These are phyloP conservation scores for Drechslerella coelobrocha DNA, from an alignment of 2,329 filamentous ascomycete genomes.

Conservation along the genomic window DNA sequence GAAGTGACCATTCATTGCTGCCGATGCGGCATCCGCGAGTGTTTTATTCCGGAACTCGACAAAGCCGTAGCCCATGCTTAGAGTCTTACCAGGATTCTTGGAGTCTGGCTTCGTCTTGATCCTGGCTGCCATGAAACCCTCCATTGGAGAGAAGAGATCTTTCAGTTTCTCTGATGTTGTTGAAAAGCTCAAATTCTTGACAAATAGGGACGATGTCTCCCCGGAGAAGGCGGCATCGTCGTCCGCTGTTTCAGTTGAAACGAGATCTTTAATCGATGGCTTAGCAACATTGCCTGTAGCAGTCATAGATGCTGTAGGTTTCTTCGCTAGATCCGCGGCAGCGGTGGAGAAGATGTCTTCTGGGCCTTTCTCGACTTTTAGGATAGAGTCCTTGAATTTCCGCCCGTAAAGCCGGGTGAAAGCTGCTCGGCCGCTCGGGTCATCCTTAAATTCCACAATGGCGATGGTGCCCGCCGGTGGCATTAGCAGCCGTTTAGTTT, in stretches of 20 bases:
- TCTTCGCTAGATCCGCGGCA: slow-evolving; percentile 55
- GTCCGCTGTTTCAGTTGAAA: slow-evolving; percentile 53
- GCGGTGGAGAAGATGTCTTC: slow-evolving; percentile 72
- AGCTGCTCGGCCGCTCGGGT: slow-evolving; percentile 79
- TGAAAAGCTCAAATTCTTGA: slow-evolving; percentile 91
- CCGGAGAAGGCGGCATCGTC: slow-evolving; percentile 31
- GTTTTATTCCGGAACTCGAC: slow-evolving; percentile 81
- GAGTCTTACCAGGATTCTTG: slow-evolving; percentile 83
- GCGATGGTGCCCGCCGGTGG: slow-evolving; percentile 92
- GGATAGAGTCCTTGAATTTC: slow-evolving; percentile 84
- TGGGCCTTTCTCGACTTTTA: slow-evolving; percentile 93
- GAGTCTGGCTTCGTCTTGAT: slow-evolving; percentile 93
- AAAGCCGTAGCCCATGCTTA: slow-evolving; percentile 98
- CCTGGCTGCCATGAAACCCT: slow-evolving; percentile 85
- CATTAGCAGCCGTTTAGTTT: slow-evolving; percentile 82
- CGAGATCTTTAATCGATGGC: slow-evolving; percentile 41
- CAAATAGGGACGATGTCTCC: slow-evolving; percentile 82
- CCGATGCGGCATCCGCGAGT: slow-evolving; percentile 78
- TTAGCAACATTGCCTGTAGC: slow-evolving; percentile 34
- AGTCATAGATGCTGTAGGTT: slow-evolving; percentile 60
- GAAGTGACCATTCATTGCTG: slow-evolving; percentile 84
- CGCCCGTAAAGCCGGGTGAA: slow-evolving; percentile 87
- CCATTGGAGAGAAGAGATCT: slow-evolving; percentile 78
- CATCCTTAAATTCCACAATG: slow-evolving; percentile 83
- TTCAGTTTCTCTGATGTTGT: slow-evolving; percentile 79